These are phyloP conservation scores for Pyrus betulifolia DNA, from an alignment of 306 rosid species.

Conservation along the genomic window DNA sequence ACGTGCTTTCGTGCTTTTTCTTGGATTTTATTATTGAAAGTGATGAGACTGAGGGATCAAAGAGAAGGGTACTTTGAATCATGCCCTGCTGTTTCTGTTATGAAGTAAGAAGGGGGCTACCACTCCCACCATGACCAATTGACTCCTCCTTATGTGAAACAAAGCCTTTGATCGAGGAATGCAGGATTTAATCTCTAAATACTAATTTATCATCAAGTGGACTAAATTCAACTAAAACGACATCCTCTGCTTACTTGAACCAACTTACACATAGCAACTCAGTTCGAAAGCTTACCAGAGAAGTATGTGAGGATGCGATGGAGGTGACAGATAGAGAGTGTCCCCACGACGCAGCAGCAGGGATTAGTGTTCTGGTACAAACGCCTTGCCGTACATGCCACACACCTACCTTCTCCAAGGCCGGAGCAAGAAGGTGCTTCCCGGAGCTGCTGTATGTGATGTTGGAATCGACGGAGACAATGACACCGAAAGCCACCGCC, in stretches of 20 bases:
- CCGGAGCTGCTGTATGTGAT: constrained; percentile 68
- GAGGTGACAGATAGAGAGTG: constrained; percentile 62
- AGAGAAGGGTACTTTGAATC: too few relatives aligned
- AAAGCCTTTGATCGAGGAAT: background rate
- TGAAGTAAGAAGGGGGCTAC: too few relatives aligned
- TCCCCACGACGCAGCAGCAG: constrained; percentile 40
- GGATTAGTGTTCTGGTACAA: constrained; percentile 65
- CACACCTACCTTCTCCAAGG: constrained; percentile 67
- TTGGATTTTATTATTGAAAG: too few relatives aligned
- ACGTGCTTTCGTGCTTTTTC: too few relatives aligned
- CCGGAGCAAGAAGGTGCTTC: constrained; percentile 80
- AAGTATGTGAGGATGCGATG: constrained; percentile 55
- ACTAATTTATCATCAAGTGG: background rate
- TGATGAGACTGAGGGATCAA: too few relatives aligned
- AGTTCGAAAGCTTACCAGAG: constrained; percentile 26
- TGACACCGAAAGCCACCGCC: constrained; percentile 72
- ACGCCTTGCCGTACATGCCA: constrained; percentile 92
- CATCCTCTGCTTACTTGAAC: background rate
- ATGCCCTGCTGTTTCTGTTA: too few relatives aligned
- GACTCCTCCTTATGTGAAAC: background rate
- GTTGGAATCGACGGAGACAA: constrained; percentile 71
- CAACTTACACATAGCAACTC: background rate
- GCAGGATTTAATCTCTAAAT: background rate
- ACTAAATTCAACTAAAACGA: background rate
- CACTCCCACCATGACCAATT: too few relatives aligned